Evolutionary conservation across 1,284 basidiomycete genomes (phyloP), one percentile per base, ranked within the genome.

Genomic region (Tilletiaria anomala): DNA sequence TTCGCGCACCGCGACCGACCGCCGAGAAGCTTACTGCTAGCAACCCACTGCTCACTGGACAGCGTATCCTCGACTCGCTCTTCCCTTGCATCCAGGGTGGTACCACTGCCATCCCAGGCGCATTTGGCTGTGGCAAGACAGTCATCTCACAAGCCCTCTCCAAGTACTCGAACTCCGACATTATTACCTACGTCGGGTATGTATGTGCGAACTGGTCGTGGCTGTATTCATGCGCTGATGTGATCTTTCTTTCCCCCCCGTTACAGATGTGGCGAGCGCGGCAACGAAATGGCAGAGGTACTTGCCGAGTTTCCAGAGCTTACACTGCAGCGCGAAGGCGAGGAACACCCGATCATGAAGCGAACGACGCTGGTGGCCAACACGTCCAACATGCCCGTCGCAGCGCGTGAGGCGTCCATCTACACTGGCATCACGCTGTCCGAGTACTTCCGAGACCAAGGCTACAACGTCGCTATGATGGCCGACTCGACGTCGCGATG

Each of bases 331-430:
- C 72, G 86, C 45, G 80, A 86, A 58, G 75, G 75, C 45, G 83
- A 87, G 45, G 82, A 94, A 76, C 91, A 96, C 69, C 93, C 93
- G 31, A 97, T 99, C 75, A 99, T 99, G 93, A 97, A 97, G 72
- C 89, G 93, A 51, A 97, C 93, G 1, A 89, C 91, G 3, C 78
- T 99, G 24, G 91, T 99, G 47, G 93, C 93, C 57, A 99, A 99
- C 70, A 99, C 93, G 2, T 96, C 91, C 45, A 97, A 99, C 73
- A 99, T 99, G 93, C 93, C 93, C 57, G 93, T 99, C 61, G 93
- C 93, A 26, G 93, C 93, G 29, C 86, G 93, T 65, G 93, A 99
- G 73, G 93, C 93, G 4, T 96, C 91, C 34, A 97, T 99, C 69
- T 99, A 99, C 72, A 99, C 93, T 32, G 93, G 93, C 64, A 97